phyloP scores from a whole-genome alignment of 2,329 filamentous ascomycete genomes.

The Westerdykella ornata region DNA sequence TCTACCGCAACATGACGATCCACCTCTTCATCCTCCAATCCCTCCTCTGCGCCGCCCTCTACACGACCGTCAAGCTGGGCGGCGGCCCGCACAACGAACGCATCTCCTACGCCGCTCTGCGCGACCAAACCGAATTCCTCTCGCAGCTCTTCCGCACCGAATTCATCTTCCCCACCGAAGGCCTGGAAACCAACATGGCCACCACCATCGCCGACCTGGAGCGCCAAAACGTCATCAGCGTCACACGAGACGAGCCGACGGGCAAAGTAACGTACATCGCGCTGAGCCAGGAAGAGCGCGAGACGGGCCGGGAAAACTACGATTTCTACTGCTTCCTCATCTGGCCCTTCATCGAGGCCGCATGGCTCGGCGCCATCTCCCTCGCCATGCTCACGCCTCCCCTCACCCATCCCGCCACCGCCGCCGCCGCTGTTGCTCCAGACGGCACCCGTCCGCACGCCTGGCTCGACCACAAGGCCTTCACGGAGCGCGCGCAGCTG shows the following conservation, averaged over 20 bases:
- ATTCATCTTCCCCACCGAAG: conserved; percentile 91
- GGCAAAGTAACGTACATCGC: conserved; percentile 58
- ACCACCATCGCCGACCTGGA: conserved; percentile 73
- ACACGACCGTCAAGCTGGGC: conserved; percentile 82
- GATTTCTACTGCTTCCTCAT: conserved; percentile 99
- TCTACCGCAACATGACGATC: conserved; percentile 99
- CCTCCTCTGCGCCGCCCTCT: conserved; percentile 82
- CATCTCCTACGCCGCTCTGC: conserved; percentile 66
- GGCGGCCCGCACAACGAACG: conserved; percentile 77
- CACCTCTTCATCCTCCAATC: conserved; percentile 94
- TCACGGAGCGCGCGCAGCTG: conserved; percentile 74
- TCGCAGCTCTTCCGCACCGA: conserved; percentile 88
- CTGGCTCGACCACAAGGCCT: conserved; percentile 73
- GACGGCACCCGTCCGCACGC: conserved; percentile 24
- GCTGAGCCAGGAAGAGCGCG: conserved; percentile 67
- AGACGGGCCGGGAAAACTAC: conserved; percentile 81
- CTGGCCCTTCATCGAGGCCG: conserved; percentile 95
- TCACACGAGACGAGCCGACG: conserved; percentile 44
- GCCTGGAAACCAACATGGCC: conserved; percentile 71
- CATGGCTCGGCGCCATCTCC: conserved; percentile 84
- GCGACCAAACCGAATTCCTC: conserved; percentile 77
- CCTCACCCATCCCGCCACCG: conserved; percentile 45
- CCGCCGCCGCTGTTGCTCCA: too few species aligned
- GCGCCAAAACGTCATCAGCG: conserved; percentile 65
- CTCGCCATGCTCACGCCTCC: conserved; percentile 82